These are phyloP conservation scores for Phytophthora foliorum DNA, from an alignment of 352 stramenopile genomes.

Conservation along the genomic window DNA sequence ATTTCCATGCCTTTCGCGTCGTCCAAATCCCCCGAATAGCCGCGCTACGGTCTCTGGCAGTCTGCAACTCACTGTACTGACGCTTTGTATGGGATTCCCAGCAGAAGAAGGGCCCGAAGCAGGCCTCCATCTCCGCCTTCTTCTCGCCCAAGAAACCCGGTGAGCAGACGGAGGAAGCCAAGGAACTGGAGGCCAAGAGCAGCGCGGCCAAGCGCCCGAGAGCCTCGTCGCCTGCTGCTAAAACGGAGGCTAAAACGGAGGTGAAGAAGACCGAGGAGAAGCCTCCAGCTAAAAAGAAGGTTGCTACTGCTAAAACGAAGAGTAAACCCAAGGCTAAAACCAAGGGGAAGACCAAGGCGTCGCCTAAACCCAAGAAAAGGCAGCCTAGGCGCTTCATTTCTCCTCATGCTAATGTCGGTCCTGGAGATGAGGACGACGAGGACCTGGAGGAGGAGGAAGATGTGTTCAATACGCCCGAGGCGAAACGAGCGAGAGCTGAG, in stretches of 20 bases:
- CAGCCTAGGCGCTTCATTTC: slow-evolving; percentile 37
- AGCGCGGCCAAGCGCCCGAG: slow-evolving; percentile 24
- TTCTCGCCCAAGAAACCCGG: slow-evolving; percentile 68
- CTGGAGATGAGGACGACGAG: slow-evolving; percentile 34
- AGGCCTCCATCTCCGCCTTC: slow-evolving; percentile 82
- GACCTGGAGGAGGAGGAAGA: slow-evolving; percentile 35
- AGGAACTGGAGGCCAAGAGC: slow-evolving; percentile 27
- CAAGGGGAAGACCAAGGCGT: slow-evolving; percentile 34
- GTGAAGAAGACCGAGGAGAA: slow-evolving; percentile 8
- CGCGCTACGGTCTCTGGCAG: neutral
- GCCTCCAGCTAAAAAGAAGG: slow-evolving; percentile 13
- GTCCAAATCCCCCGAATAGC: neutral
- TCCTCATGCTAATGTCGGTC: slow-evolving; percentile 36
- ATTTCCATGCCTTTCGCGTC: neutral
- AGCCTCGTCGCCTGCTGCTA: slow-evolving; percentile 9
- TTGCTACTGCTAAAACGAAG: slow-evolving; percentile 20
- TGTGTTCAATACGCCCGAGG: slow-evolving; percentile 41
- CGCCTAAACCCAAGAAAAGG: slow-evolving; percentile 26
- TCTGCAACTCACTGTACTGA: slow-evolving; percentile 10
- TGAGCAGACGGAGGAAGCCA: slow-evolving; percentile 14
- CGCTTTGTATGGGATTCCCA: slow-evolving; percentile 26
- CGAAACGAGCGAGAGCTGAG: slow-evolving; percentile 37
- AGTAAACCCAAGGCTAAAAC: slow-evolving; percentile 30
- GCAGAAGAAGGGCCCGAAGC: slow-evolving; percentile 65
- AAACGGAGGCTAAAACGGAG: slow-evolving; percentile 16